phyloP scores from a whole-genome alignment of 345 rosid species.

The Salix udensis region DNA sequence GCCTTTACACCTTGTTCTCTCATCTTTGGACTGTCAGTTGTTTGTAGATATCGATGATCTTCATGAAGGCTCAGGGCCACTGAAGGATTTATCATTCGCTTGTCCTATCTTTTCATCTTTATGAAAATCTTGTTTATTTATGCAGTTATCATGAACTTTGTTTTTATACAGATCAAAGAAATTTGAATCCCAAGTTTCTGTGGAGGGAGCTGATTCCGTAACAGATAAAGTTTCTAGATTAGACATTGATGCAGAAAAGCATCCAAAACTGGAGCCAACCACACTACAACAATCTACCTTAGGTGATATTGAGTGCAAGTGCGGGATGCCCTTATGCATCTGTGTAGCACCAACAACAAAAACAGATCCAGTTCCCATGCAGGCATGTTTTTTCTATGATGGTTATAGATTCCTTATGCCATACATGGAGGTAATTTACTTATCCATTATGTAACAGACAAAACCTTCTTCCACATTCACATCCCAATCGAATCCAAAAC shows the following conservation, averaged over 20 bases:
- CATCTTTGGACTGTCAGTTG: neutral
- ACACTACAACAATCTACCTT: conserved; percentile 24
- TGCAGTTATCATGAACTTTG: conserved; percentile 10
- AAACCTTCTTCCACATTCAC: conserved; percentile 28
- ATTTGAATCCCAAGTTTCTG: conserved; percentile 32
- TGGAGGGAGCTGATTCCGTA: conserved; percentile 36
- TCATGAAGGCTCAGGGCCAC: neutral
- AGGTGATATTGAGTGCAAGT: conserved; percentile 59
- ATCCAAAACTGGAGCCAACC: conserved; percentile 32
- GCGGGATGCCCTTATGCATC: conserved; percentile 96
- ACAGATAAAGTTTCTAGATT: conserved; percentile 50
- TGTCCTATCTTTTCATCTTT: neutral
- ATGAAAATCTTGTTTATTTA: neutral
- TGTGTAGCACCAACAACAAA: conserved; percentile 60
- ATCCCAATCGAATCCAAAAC: conserved; percentile 40
- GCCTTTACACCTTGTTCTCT: too few relatives aligned
- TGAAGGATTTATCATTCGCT: neutral
- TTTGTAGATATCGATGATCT: neutral
- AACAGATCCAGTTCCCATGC: conserved; percentile 26
- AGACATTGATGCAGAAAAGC: conserved; percentile 40
- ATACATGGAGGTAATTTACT: neutral
- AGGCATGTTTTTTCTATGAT: conserved; percentile 25
- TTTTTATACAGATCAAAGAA: conserved; percentile 40
- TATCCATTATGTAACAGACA: conserved; percentile 25
- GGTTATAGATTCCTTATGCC: neutral